Conservation (phyloP, 768 basidiomycete genomes). For the Xerocomellus intermedius region DNA sequence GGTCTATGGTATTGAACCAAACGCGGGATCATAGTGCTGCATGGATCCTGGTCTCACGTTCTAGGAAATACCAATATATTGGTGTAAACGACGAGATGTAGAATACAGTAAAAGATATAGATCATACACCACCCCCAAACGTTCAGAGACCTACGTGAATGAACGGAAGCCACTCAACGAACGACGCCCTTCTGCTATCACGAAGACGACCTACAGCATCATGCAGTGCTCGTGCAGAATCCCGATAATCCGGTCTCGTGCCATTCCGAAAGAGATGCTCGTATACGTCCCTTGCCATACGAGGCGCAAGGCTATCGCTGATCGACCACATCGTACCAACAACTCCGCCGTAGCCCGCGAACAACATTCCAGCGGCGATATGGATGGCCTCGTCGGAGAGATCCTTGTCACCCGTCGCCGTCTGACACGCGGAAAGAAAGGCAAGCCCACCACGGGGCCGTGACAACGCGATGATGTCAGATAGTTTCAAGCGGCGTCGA, state of each 20-base stretch:
- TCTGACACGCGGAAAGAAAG: conserved; percentile 49
- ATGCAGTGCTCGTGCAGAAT: conserved; percentile 3
- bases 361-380: conserved; percentile 41
- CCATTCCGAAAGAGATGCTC: neutral
- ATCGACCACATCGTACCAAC: conserved; percentile 48
- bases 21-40: conserved; percentile 12
- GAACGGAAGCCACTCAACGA: neutral
- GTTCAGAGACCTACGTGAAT: neutral
- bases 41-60: neutral
- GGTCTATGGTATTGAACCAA: conserved; percentile 43
- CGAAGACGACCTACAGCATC: neutral
- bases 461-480: conserved; percentile 6
- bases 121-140: neutral
- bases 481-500: neutral
- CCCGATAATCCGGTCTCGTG: neutral
- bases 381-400: conserved; percentile 40
- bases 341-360: conserved; percentile 32
- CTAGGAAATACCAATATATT: neutral
- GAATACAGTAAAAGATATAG: neutral
- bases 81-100: neutral
- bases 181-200: neutral
- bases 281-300: conserved; percentile 35
- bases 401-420: conserved; percentile 35
- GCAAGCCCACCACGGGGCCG: conserved; percentile 32
- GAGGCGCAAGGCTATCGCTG: conserved; percentile 36